phyloP scores from a whole-genome alignment of 495 filamentous ascomycete species.

The Aspergillus nanangensis region DNA sequence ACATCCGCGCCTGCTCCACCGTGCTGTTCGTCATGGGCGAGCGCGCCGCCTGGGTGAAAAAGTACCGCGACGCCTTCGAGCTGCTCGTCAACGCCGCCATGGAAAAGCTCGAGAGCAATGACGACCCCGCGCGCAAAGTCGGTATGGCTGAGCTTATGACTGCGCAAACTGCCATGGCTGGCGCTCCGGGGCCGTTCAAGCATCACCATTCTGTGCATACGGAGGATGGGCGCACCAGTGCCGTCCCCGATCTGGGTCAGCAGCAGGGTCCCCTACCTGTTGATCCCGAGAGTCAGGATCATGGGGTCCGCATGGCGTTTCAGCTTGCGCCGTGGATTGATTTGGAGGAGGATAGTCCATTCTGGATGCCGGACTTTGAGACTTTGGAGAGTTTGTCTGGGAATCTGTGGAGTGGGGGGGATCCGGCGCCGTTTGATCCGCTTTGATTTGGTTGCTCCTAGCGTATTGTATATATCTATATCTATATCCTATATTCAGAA shows the following conservation, averaged over 20 bases:
- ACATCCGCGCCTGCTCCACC: slow-evolving; percentile 51
- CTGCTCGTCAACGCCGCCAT: slow-evolving; percentile 49
- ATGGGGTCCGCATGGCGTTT: slow-evolving; percentile 43
- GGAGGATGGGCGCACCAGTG: too few species aligned
- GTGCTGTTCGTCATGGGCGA: slow-evolving; percentile 53
- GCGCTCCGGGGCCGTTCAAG: too few species aligned
- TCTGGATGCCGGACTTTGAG: slow-evolving; percentile 48
- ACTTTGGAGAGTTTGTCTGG: slow-evolving; percentile 38
- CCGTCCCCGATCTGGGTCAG: too few species aligned
- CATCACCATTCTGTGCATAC: too few species aligned
- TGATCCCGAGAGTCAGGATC: slow-evolving; percentile 22
- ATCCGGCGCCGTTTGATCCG: slow-evolving; percentile 31
- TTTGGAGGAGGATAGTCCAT: slow-evolving; percentile 33
- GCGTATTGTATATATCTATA: too few species aligned
- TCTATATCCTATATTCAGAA: too few species aligned
- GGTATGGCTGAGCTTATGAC: slow-evolving; percentile 43
- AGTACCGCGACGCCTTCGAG: slow-evolving; percentile 52
- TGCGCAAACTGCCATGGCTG: slow-evolving; percentile 27
- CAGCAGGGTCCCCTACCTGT: too few species aligned
- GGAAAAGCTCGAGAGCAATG: slow-evolving; percentile 44
- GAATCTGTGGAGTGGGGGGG: slow-evolving; percentile 29
- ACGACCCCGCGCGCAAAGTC: slow-evolving; percentile 32
- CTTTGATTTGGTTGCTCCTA: slow-evolving; percentile 24
- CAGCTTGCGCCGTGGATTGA: slow-evolving; percentile 45
- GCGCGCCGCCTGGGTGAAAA: slow-evolving; percentile 46